Evolutionary conservation across 1,284 basidiomycete genomes (phyloP).

Genomic region (Ustanciosporium gigantosporum): DNA sequence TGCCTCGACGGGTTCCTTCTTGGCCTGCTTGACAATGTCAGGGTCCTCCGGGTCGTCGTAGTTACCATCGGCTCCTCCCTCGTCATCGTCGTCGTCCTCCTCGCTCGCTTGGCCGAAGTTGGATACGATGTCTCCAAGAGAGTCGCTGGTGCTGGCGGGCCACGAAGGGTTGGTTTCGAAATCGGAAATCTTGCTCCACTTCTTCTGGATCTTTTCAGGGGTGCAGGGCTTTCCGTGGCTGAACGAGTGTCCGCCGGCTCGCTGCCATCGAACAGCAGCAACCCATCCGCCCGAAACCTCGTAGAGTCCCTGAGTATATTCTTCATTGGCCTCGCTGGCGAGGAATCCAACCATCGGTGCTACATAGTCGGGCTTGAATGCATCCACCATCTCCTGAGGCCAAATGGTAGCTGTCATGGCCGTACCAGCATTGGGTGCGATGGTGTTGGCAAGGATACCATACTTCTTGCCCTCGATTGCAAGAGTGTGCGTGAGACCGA

Average conservation of each 20-base stretch:
- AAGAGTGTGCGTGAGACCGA: conserved; percentile 84
- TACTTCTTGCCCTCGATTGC: conserved; percentile 91
- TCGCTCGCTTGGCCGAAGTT: conserved; percentile 51
- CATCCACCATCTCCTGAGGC: conserved; percentile 89
- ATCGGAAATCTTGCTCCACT: conserved; percentile 55
- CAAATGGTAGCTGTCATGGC: conserved; percentile 65
- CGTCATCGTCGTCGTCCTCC: conserved; percentile 52
- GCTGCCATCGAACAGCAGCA: conserved; percentile 90
- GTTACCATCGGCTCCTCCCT: conserved; percentile 43
- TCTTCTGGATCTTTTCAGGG: conserved; percentile 54
- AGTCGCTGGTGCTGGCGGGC: conserved; percentile 52
- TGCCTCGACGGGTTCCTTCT: conserved; percentile 65
- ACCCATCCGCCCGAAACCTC: conserved; percentile 93
- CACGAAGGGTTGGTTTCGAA: conserved; percentile 58
- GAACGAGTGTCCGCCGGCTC: conserved; percentile 72
- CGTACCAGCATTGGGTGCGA: conserved; percentile 82
- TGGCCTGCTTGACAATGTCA: conserved; percentile 78
- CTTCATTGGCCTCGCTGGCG: conserved; percentile 75
- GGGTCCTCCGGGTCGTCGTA: conserved; percentile 84
- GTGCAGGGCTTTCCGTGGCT: conserved; percentile 49
- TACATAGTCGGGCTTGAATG: conserved; percentile 92
- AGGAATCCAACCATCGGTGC: conserved; percentile 90
- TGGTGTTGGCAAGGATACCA: conserved; percentile 81
- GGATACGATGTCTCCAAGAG: conserved; percentile 54
- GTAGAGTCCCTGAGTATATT: conserved; percentile 77